Evolutionary conservation across 176 grass and related monocot species (phyloP).

Genomic region (Oryza officinalis): DNA sequence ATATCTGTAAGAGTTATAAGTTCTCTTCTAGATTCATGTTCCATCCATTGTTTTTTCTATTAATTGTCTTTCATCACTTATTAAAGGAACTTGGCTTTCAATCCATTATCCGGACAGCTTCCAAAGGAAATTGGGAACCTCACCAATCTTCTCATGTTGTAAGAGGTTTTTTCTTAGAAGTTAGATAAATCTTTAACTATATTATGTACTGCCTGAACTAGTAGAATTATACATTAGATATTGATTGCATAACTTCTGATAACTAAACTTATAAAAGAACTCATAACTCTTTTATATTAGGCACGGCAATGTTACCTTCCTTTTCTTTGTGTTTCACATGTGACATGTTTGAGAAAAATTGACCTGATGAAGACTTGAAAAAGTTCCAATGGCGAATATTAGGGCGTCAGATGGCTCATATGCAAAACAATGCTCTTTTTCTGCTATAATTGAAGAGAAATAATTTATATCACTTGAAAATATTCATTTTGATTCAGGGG

Average conservation of each 20-base stretch:
- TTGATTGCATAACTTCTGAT: not conserved
- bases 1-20: not conserved
- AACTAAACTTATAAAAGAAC: not conserved
- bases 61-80: not conserved
- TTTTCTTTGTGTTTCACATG: not conserved
- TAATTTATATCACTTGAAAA: not conserved
- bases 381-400: not conserved
- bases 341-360: not conserved
- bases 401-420: not conserved
- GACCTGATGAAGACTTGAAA: not conserved
- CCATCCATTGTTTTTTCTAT: not conserved
- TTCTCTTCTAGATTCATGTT: not conserved
- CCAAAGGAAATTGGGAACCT: slow-evolving; percentile 78
- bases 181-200: not conserved
- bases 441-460: not conserved
- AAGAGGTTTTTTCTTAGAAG: slow-evolving; percentile 30
- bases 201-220: not conserved
- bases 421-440: not conserved
- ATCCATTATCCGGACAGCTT: slow-evolving; percentile 66
- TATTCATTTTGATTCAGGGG: slow-evolving; percentile 26
- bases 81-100: slow-evolving; percentile 44
- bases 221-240: not conserved
- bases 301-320: not conserved
- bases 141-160: slow-evolving; percentile 47
- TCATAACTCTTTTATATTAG: not conserved